Conservation (phyloP, 2,329 filamentous ascomycete species). For the Cladorrhinum sp. region DNA sequence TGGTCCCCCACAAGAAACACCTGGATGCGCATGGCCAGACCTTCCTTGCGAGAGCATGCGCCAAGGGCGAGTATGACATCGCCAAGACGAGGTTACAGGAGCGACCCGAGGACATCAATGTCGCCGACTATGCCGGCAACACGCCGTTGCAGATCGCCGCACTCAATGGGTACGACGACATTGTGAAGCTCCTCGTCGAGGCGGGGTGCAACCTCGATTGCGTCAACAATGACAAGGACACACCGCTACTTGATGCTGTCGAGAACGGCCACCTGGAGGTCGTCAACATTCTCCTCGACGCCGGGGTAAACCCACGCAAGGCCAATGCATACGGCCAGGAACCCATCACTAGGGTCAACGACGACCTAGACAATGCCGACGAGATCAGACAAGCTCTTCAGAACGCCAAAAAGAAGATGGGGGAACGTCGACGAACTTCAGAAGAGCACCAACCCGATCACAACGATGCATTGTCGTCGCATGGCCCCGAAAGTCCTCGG, state of each 20-base stretch:
- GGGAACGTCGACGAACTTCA: constrained; percentile 53
- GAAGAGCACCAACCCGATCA: constrained; percentile 56
- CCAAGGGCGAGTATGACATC: constrained; percentile 75
- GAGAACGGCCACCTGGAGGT: constrained; percentile 92
- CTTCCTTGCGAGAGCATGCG: constrained; percentile 82
- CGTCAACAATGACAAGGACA: constrained; percentile 79
- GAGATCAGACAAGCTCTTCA: constrained; percentile 71
- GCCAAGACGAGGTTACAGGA: constrained; percentile 74
- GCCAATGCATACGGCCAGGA: constrained; percentile 92
- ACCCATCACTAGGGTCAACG: constrained; percentile 77
- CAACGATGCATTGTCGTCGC: constrained; percentile 49
- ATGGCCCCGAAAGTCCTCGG: constrained; percentile 57
- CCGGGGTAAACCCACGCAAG: constrained; percentile 87
- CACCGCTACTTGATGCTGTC: constrained; percentile 90
- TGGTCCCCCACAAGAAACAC: constrained; percentile 75
- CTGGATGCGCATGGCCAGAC: constrained; percentile 92
- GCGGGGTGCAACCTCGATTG: constrained; percentile 82
- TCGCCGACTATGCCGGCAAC: constrained; percentile 92
- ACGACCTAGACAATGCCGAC: constrained; percentile 71
- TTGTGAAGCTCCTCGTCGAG: constrained; percentile 82
- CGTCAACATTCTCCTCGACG: constrained; percentile 76
- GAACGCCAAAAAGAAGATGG: constrained; percentile 55
- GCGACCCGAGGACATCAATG: constrained; percentile 82
- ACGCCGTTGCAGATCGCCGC: constrained; percentile 92
- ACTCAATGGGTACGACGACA: constrained; percentile 79